These are phyloP conservation scores for Ceriops decandra DNA, from an alignment of 345 rosid species.

Conservation along the genomic window DNA sequence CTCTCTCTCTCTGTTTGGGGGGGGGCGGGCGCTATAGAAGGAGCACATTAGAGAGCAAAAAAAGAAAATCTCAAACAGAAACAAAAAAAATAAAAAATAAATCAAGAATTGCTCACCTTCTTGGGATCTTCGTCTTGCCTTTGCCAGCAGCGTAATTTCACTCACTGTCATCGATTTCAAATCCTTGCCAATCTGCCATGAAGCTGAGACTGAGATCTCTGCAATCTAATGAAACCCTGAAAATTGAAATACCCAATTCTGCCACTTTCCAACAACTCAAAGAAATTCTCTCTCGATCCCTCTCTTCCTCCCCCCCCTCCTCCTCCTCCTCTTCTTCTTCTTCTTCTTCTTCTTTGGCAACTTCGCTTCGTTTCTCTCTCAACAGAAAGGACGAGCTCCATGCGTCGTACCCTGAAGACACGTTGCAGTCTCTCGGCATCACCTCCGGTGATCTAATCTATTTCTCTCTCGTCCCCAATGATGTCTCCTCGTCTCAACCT, in stretches of 20 bases:
- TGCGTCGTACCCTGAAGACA: constrained; percentile 37
- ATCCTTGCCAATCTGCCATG: constrained; percentile 29
- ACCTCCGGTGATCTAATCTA: constrained; percentile 66
- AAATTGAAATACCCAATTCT: constrained; percentile 41
- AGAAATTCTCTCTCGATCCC: constrained; percentile 24
- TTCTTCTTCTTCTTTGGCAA: background rate
- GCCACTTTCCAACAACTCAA: constrained; percentile 39
- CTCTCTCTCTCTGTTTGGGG: too few species aligned
- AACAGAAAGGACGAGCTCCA: constrained; percentile 61
- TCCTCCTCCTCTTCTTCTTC: constrained; percentile 26
- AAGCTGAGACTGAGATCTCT: constrained; percentile 57
- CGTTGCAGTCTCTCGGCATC: constrained; percentile 58
- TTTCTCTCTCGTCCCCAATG: constrained; percentile 38
- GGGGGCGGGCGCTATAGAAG: too few species aligned
- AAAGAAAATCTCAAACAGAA: too few species aligned
- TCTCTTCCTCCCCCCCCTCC: constrained; percentile 5
- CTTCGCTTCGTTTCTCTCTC: constrained; percentile 49
- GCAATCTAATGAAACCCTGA: constrained; percentile 48
- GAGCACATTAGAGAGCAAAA: too few species aligned
- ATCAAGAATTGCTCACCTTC: too few species aligned
- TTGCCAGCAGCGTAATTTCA: too few species aligned
- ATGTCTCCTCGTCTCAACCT: constrained; percentile 9
- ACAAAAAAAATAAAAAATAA: too few species aligned
- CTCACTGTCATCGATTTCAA: too few species aligned
- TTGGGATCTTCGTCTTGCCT: too few species aligned